Percentiles rank a stretch among this genome's conserved stretches.
These are phyloP conservation scores for Chalciporus sp. DNA, from an alignment of 1,284 basidiomycete species.

Conservation along the genomic window DNA sequence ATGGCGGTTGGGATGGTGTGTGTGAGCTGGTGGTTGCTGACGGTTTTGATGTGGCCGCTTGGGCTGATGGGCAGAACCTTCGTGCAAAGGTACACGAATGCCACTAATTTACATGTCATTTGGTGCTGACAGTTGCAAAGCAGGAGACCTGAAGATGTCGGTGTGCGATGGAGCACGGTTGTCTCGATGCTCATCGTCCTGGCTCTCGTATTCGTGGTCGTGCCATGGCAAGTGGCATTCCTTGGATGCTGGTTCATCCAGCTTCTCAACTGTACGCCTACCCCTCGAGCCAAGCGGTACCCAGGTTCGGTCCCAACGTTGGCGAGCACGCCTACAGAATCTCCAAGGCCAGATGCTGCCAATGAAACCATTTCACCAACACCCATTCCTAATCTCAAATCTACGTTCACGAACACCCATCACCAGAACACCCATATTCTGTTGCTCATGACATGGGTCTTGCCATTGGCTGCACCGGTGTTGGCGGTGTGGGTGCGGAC, in stretches of 20 bases:
- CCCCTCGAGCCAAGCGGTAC: conserved; percentile 16
- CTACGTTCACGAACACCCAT: conserved; percentile 29
- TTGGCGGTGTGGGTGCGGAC: conserved; percentile 92
- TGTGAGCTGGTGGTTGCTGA: conserved; percentile 58
- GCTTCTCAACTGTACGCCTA: conserved; percentile 57
- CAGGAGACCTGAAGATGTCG: conserved; percentile 39
- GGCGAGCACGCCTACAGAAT: conserved; percentile 17
- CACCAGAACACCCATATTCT: conserved; percentile 65
- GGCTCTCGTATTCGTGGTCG: conserved; percentile 65
- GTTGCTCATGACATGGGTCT: conserved; percentile 79
- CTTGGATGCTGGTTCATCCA: conserved; percentile 82
- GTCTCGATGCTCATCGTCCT: conserved; percentile 67
- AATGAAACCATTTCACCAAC: not conserved
- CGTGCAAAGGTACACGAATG: conserved; percentile 42
- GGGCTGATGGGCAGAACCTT: conserved; percentile 36
- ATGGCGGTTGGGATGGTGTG: conserved; percentile 62
- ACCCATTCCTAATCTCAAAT: conserved; percentile 1
- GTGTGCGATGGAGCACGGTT: conserved; percentile 48
- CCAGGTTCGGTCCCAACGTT: conserved; percentile 30
- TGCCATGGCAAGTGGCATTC: conserved; percentile 92
- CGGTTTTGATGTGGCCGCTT: conserved; percentile 45
- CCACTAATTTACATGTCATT: not conserved
- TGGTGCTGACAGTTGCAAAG: conserved; percentile 1
- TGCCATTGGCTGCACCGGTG: conserved; percentile 81
- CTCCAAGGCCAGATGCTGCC: not conserved